Percentiles rank a stretch among this genome's conserved stretches.
Evolutionary conservation across 805 yeast genomes (phyloP).

Genomic region (Blastobotrys muscicola): DNA sequence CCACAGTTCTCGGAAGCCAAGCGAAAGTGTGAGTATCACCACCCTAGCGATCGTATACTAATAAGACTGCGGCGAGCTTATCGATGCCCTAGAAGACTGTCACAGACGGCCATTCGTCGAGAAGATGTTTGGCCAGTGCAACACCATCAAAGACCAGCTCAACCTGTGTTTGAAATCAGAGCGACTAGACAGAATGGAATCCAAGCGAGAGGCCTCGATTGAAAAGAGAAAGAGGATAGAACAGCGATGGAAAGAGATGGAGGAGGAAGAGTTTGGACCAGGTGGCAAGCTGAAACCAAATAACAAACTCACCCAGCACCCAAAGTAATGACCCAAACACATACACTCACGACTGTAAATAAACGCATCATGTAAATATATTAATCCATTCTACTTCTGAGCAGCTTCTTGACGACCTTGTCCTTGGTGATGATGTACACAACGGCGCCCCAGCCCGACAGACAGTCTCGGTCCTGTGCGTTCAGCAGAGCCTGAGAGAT

Average conservation of each 20-base stretch:
- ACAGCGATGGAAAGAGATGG: constrained; percentile 47
- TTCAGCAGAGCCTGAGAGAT: constrained; percentile 86
- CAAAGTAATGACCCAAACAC: background rate
- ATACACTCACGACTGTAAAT: background rate
- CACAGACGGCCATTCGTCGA: constrained; percentile 56
- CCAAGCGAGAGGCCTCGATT: constrained; percentile 34
- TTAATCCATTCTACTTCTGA: constrained; percentile 93
- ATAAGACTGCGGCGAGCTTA: constrained; percentile 65
- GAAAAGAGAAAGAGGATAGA: constrained; percentile 48
- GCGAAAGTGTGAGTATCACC: constrained; percentile 32
- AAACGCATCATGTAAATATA: constrained; percentile 29
- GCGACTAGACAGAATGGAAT: constrained; percentile 43
- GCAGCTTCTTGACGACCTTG: constrained; percentile 74
- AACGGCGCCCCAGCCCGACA: constrained; percentile 97
- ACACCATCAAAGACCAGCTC: constrained; percentile 71
- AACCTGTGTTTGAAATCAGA: constrained; percentile 72
- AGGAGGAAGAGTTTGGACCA: constrained; percentile 76
- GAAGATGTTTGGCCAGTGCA: constrained; percentile 75
- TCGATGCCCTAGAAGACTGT: constrained; percentile 84
- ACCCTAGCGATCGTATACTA: constrained; percentile 2
- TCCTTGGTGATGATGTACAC: constrained; percentile 90
- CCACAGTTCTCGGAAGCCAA: constrained; percentile 45
- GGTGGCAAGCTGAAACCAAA: constrained; percentile 37
- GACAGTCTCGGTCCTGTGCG: constrained; percentile 95
- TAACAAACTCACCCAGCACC: background rate